Conservation (phyloP, 441 rosid genomes). For the Populus trichocarpa region DNA sequence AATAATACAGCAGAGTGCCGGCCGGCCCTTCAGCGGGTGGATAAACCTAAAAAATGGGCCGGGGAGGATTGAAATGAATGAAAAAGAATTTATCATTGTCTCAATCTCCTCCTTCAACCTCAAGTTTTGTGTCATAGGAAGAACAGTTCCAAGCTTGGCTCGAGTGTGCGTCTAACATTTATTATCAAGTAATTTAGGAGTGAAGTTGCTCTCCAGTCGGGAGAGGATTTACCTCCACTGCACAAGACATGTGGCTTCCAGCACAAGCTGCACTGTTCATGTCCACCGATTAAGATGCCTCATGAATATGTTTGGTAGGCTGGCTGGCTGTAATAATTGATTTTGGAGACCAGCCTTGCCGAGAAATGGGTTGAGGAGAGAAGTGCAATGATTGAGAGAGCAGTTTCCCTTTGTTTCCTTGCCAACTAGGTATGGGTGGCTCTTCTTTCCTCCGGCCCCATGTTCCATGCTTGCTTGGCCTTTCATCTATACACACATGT, state of each 20-base stretch:
- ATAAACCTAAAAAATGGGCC: too few relatives aligned
- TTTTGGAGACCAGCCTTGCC: too few relatives aligned
- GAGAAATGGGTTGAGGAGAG: neutral
- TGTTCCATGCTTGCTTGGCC: neutral
- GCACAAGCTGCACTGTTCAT: neutral
- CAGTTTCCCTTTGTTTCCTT: neutral
- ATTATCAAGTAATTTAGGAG: too few relatives aligned
- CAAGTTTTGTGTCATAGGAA: too few relatives aligned
- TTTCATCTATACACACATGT: too few relatives aligned
- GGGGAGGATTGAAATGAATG: too few relatives aligned
- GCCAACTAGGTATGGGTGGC: too few relatives aligned
- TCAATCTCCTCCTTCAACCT: too few relatives aligned
- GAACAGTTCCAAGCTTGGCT: too few relatives aligned
- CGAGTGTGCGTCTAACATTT: too few relatives aligned
- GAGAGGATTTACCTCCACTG: neutral
- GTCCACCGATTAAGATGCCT: neutral
- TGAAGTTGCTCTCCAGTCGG: too few relatives aligned
- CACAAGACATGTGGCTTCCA: neutral
- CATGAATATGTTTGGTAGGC: neutral
- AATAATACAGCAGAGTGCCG: neutral
- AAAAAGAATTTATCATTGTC: neutral
- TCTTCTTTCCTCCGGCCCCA: neutral
- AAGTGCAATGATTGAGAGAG: neutral
- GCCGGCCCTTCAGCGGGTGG: too few relatives aligned
- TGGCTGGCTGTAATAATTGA: neutral